Base-by-base conservation (phyloP, 202 grass and related monocot species). In the Schoenoplectus tabernaemontani region DNA sequence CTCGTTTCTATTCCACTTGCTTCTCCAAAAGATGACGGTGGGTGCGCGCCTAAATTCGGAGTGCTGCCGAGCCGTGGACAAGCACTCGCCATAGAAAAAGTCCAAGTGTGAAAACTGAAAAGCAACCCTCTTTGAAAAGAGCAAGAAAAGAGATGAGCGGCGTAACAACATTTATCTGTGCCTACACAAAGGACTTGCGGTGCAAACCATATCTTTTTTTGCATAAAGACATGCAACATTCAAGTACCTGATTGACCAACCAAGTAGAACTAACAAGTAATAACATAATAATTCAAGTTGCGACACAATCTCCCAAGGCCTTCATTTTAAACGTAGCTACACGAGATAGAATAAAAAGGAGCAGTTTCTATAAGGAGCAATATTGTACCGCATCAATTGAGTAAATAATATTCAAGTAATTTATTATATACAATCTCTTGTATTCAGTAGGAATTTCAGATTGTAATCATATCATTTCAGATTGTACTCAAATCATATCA, bases 401-500 rank as follows among this genome's bases (percentile, higher is more conserved):
- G 53, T 32, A 32, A 73, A 24, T 23, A 30, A 30, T 7, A 51
- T 51, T 61, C 59, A 33, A 62, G 26, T 62, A 33, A 30, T 36
- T 19, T 53, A 33, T 30, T 51, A 73, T 74, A 74, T 74, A 74
- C 70, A 74, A 32, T 74, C 70, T 74, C 46, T 34, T 1, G 13
- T 74, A n/a, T n/a, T 2, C 6, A n/a, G 26, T 51, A 34, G 37
- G 11, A 59, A 78, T 60, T 78, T 43, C 36, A 28, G 61, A 78
- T 38, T 42, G 4, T 59, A 61, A 78, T n/a, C n/a, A n/a, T n/a
- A n/a, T n/a, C n/a, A n/a, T n/a, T n/a, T n/a, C n/a, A n/a, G n/a
- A n/a, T n/a, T n/a, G n/a, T n/a, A n/a, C n/a, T 60, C 56, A 78
- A 19, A 41, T 61, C 82, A 77, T 82, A 86, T 90, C 88, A 43